Evolutionary conservation across 2,329 filamentous ascomycete species (phyloP).

Genomic region (Cladobotryum protrusum): DNA sequence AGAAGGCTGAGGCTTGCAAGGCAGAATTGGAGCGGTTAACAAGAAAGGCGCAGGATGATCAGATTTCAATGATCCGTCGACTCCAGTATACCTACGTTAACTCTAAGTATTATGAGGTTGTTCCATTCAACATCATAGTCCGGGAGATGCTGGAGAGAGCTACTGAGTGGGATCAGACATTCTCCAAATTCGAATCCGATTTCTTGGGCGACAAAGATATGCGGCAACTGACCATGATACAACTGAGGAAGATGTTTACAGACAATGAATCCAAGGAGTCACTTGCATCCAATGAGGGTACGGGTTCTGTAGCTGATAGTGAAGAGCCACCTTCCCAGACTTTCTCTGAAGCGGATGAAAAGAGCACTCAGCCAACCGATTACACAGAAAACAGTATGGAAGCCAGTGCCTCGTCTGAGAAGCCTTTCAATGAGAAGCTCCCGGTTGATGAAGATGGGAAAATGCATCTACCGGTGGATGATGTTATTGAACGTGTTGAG

Average conservation of each 20-base stretch:
- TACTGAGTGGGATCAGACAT: constrained; percentile 85
- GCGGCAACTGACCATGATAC: constrained; percentile 80
- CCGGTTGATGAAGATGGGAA: constrained; percentile 25
- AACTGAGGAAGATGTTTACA: constrained; percentile 90
- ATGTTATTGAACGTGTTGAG: constrained; percentile 40
- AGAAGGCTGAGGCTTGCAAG: constrained; percentile 77
- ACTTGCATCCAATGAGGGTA: constrained; percentile 62
- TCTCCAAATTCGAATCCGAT: constrained; percentile 84
- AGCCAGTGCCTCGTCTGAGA: constrained; percentile 23
- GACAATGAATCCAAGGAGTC: constrained; percentile 81
- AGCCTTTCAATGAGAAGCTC: constrained; percentile 18
- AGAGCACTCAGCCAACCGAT: constrained; percentile 38
- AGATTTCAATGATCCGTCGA: constrained; percentile 64
- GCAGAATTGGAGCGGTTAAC: constrained; percentile 72
- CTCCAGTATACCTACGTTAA: constrained; percentile 87
- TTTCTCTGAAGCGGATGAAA: constrained; percentile 42
- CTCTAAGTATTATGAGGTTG: constrained; percentile 94
- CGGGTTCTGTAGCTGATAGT: constrained; percentile 46
- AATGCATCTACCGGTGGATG: constrained; percentile 24
- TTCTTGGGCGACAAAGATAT: constrained; percentile 98
- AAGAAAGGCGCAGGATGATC: constrained; percentile 78
- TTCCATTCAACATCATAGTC: constrained; percentile 83
- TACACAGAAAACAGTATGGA: constrained; percentile 30
- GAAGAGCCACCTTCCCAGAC: constrained; percentile 42
- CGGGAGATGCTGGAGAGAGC: constrained; percentile 90